Evolutionary conservation across 2,329 filamentous ascomycete species (phyloP).

Genomic region (Thielaviopsis euricoi): DNA sequence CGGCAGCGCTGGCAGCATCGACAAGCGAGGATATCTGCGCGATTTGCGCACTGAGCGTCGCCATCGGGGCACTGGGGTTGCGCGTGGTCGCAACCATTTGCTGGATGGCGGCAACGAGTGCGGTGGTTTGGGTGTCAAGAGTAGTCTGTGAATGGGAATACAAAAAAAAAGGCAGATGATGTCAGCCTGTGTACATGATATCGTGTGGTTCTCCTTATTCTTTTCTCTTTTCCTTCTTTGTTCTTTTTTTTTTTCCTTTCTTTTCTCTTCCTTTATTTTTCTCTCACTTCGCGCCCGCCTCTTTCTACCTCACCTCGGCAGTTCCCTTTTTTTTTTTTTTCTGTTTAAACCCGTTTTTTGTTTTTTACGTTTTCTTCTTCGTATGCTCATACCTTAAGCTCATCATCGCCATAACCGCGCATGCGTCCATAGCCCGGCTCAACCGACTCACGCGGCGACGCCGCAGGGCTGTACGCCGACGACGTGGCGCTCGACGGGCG

Average conservation of each 20-base stretch:
- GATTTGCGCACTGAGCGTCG: constrained; percentile 53
- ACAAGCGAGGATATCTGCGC: constrained; percentile 54
- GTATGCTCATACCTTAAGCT: constrained; percentile 11
- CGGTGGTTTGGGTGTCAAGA: constrained; percentile 66
- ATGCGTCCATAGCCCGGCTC: constrained; percentile 18
- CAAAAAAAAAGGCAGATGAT: background rate
- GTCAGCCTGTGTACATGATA: constrained; percentile 5
- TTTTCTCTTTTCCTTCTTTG: no score
- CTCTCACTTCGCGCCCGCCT: no score
- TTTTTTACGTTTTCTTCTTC: background rate
- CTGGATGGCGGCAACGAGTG: constrained; percentile 66
- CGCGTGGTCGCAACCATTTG: constrained; percentile 61
- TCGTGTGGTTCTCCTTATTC: no score
- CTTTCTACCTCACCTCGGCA: no score
- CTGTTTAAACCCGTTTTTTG: no score
- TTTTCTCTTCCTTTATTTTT: no score
- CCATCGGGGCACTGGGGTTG: constrained; percentile 38
- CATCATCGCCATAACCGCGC: constrained; percentile 9
- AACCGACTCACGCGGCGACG: constrained; percentile 45
- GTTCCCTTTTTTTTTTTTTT: no score
- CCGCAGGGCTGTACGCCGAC: constrained; percentile 59
- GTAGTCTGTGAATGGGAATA: constrained; percentile 37
- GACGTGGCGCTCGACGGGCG: constrained; percentile 48
- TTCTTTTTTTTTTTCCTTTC: no score
- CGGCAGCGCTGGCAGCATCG: constrained; percentile 50